Conservation (phyloP, 2,329 filamentous ascomycete species). For the Neofusicoccum umdonicola region DNA sequence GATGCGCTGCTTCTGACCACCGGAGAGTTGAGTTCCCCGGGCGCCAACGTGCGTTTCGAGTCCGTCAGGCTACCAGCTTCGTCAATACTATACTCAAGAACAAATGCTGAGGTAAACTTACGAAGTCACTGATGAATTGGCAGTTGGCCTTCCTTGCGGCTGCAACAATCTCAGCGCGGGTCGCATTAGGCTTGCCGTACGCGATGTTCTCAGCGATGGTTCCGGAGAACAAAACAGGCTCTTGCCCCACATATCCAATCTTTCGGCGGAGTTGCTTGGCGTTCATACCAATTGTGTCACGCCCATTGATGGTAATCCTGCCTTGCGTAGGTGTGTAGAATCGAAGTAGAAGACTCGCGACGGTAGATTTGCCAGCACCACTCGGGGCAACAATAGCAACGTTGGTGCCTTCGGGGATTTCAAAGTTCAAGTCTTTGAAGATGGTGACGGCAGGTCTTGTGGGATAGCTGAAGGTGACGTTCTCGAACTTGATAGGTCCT, state of each 20-base stretch:
- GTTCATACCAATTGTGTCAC: constrained; percentile 82
- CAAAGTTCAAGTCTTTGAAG: constrained; percentile 84
- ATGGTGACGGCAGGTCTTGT: constrained; percentile 89
- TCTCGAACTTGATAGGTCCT: constrained; percentile 81
- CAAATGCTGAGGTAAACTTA: constrained; percentile 40
- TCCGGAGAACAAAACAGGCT: constrained; percentile 87
- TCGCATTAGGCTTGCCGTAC: constrained; percentile 80
- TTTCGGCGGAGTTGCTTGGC: constrained; percentile 87
- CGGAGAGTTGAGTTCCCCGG: constrained; percentile 87
- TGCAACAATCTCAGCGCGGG: constrained; percentile 74
- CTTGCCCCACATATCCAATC: constrained; percentile 93
- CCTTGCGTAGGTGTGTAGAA: constrained; percentile 86
- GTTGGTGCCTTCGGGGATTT: constrained; percentile 88
- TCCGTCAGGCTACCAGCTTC: constrained; percentile 66
- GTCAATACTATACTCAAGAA: constrained; percentile 19
- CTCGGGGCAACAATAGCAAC: constrained; percentile 96
- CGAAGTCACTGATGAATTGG: constrained; percentile 91
- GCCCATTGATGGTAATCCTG: constrained; percentile 76
- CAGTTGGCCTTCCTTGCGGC: constrained; percentile 93
- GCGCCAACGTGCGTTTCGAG: constrained; percentile 92
- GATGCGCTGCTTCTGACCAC: constrained; percentile 96
- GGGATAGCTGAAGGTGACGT: constrained; percentile 87
- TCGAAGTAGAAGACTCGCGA: constrained; percentile 82
- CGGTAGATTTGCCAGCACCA: constrained; percentile 93
- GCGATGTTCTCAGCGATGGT: constrained; percentile 86